Base-by-base conservation (phyloP, 495 filamentous ascomycete species). In the Friedmanniomyces simplex region DNA sequence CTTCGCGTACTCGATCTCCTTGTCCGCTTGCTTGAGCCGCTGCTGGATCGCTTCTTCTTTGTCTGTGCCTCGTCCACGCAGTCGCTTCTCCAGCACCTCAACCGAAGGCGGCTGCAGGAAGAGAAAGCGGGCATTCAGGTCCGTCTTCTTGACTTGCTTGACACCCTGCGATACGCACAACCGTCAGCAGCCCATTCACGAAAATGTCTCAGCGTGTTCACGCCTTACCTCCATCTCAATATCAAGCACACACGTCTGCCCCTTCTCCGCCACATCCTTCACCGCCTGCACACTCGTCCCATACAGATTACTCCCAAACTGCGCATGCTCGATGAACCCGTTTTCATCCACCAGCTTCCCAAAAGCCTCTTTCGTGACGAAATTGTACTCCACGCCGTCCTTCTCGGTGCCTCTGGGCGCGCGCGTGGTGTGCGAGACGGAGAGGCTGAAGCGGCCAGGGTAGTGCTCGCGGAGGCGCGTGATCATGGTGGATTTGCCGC, bases 401-500 rank as follows among this genome's bases (percentile, higher is more conserved):
- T 78, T 63, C 71, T 97, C 91, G 60, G 86, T 87, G 13, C 79
- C 64, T 8, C 91, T 82, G 1, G 93, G 91, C 13, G 72, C 52
- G 18, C 91, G 83, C 32, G 90, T 95, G 1, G 91, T 95, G 74
- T 95, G 87, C 34, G 87, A 91, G 50, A 96, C 78, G 41, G 84
- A 88, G 63, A 95, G 87, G 14, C 82, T 82, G 69, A 95, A 95
- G 37, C 76, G 83, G 60, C 84, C 75, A 13, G 88, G 88, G 68
- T 84, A 81, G 21, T 79, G 75, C 25, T 71, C 72, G 65, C 84
- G 81, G 13, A 97, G 83, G 18, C 81, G 74, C 61, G 83, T 82
- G 61, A 93, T 81, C 22, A 97, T 79, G 24, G 91, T 96, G 47
- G 82, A 85, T 79, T 97, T 96, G 45, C 91, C 91, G 12, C 86